A percentile compares a stretch with the other conserved stretches of the same genome.
Conservation (phyloP, 495 filamentous ascomycete species). For the Patellaria atrata region DNA sequence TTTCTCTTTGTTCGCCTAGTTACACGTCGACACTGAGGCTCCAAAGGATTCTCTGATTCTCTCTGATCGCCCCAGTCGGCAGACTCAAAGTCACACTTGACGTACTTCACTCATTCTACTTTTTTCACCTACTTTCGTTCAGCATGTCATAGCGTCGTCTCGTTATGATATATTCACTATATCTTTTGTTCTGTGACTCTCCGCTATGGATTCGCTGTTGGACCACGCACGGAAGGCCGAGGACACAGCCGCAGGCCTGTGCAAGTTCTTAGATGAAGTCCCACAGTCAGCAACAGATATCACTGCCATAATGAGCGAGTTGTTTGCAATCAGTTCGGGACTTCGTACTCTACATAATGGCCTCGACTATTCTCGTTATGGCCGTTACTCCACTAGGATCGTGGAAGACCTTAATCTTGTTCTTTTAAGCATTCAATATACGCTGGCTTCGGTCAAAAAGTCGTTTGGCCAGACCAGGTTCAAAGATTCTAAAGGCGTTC, state of each 20-base stretch:
- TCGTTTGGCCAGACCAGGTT: conserved; percentile 34
- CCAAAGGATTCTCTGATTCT: no score
- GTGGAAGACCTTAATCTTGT: conserved; percentile 33
- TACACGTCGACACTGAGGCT: no score
- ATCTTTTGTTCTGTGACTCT: no score
- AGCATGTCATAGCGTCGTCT: no score
- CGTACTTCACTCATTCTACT: no score
- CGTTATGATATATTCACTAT: no score
- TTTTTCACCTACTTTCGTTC: no score
- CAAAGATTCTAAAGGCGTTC: conserved; percentile 24
- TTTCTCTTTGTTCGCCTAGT: no score
- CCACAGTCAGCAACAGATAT: conserved; percentile 41
- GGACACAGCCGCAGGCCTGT: conserved; percentile 39
- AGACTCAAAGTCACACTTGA: no score
- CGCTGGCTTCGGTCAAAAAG: conserved; percentile 37
- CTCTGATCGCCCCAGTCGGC: no score
- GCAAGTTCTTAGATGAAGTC: conserved; percentile 36
- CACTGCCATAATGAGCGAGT: conserved; percentile 37
- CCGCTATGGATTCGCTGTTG: conserved; percentile 37
- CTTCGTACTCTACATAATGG: conserved; percentile 34
- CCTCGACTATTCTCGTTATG: conserved; percentile 24
- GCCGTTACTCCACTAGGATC: conserved; percentile 26
- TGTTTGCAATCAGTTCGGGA: conserved; percentile 38
- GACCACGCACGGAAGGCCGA: conserved; percentile 36
- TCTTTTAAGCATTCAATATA: conserved; percentile 36